Percentiles rank a stretch among this genome's conserved stretches.
These are phyloP conservation scores for Fusarium incarnatum DNA, from an alignment of 2,329 filamentous ascomycete genomes.

Conservation along the genomic window DNA sequence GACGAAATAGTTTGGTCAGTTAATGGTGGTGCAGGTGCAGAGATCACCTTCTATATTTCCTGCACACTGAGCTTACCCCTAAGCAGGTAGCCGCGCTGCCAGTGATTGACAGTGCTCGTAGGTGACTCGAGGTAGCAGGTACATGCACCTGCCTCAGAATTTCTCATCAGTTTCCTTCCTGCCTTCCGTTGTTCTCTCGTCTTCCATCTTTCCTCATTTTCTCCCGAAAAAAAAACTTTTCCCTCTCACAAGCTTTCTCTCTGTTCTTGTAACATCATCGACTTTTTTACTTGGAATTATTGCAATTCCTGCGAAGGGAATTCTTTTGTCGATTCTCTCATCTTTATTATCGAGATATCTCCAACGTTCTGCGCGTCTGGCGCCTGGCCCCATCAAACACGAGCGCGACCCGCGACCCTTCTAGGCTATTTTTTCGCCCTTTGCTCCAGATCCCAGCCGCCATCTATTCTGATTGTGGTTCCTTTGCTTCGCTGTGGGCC, in stretches of 20 bases:
- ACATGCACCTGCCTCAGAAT: constrained; percentile 23
- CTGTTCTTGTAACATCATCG: constrained; percentile 12
- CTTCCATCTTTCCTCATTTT: constrained; percentile 41
- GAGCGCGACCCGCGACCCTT: constrained; percentile 44
- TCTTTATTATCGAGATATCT: constrained; percentile 36
- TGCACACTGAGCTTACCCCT: background rate
- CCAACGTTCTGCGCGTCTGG: constrained; percentile 45
- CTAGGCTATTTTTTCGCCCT: constrained; percentile 41
- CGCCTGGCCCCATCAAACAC: constrained; percentile 48
- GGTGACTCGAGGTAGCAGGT: constrained; percentile 30
- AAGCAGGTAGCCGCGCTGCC: constrained; percentile 30
- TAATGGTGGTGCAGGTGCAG: background rate
- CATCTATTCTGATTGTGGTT: constrained; percentile 47
- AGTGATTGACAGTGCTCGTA: constrained; percentile 21
- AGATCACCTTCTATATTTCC: background rate
- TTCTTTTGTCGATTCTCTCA: constrained; percentile 10
- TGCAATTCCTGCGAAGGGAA: constrained; percentile 13
- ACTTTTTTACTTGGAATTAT: constrained; percentile 29
- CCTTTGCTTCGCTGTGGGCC: constrained; percentile 43
- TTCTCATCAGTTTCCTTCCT: constrained; percentile 26
- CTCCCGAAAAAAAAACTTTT: constrained; percentile 34
- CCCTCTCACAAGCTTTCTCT: constrained; percentile 39
- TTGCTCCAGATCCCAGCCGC: constrained; percentile 47
- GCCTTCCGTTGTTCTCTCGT: constrained; percentile 38
- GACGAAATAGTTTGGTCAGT: background rate